Percentiles rank a stretch among this genome's conserved stretches.
phyloP scores from a whole-genome alignment of 306 rosid genomes.

The Carpinus viminea region DNA sequence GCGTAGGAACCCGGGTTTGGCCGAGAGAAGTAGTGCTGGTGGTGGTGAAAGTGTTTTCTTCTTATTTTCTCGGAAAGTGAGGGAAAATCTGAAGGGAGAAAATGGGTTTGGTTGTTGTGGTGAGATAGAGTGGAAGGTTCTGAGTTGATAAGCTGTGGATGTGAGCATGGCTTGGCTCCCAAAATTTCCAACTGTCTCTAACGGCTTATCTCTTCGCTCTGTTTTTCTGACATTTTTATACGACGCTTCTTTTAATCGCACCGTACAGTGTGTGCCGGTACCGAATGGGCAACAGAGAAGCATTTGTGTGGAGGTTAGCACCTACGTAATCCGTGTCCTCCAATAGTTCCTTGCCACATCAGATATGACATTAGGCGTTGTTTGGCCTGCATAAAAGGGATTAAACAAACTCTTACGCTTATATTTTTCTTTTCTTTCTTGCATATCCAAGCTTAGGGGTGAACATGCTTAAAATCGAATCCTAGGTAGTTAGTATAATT shows the following conservation, averaged over 20 bases:
- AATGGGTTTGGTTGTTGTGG: background rate
- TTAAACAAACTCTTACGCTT: too few relatives aligned
- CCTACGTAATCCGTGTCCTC: too few relatives aligned
- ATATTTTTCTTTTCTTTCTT: too few relatives aligned
- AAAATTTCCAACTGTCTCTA: constrained; percentile 35
- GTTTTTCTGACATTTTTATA: background rate
- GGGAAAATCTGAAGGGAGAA: constrained; percentile 26
- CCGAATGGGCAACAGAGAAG: background rate
- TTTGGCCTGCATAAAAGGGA: too few relatives aligned
- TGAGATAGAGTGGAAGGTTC: constrained; percentile 19
- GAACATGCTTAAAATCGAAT: too few relatives aligned
- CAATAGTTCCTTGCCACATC: too few relatives aligned
- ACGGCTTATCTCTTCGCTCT: constrained; percentile 44
- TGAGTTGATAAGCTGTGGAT: constrained; percentile 50
- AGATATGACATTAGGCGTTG: too few relatives aligned
- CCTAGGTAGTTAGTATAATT: too few relatives aligned
- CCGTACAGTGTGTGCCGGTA: background rate
- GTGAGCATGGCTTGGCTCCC: constrained; percentile 39
- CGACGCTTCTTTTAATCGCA: background rate
- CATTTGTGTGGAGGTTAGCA: too few relatives aligned
- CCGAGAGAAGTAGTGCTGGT: background rate
- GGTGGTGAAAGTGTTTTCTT: constrained; percentile 20
- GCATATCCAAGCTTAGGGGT: too few relatives aligned
- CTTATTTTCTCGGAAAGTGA: constrained; percentile 30
- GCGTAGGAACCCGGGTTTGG: background rate